Evolutionary conservation across 257 asterid species (phyloP).

Genomic region (Verbascum thapsus): DNA sequence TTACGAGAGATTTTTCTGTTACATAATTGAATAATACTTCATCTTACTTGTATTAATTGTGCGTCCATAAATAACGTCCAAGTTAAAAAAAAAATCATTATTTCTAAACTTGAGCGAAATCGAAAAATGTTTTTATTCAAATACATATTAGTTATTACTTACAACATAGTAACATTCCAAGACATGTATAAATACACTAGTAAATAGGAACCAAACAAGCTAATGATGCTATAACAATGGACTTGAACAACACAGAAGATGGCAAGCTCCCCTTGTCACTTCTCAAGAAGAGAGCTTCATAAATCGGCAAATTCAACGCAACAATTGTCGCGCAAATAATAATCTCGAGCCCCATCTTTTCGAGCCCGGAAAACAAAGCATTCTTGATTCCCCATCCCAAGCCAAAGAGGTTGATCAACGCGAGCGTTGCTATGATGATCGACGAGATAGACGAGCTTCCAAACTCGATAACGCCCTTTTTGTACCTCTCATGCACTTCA

Average conservation of each 20-base stretch:
- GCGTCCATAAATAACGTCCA: no score
- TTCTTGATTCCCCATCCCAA: constrained; percentile 45
- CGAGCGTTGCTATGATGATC: constrained; percentile 48
- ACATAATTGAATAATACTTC: no score
- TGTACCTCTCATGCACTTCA: constrained; percentile 48
- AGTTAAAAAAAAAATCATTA: no score
- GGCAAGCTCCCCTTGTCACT: constrained; percentile 41
- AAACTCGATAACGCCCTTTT: constrained; percentile 56
- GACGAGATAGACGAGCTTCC: constrained; percentile 58
- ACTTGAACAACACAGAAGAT: constrained; percentile 33
- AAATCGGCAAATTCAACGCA: constrained; percentile 36
- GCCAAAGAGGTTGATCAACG: constrained; percentile 55
- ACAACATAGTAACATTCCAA: no score
- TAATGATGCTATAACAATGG: constrained; percentile 35
- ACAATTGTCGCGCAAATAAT: constrained; percentile 31
- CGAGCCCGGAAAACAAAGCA: constrained; percentile 14
- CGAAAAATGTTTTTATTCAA: no score
- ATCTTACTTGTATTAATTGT: no score
- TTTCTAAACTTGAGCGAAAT: no score
- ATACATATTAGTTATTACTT: no score
- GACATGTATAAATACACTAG: no score
- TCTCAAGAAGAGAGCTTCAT: constrained; percentile 40
- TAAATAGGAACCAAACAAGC: constrained; percentile 24
- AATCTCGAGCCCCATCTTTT: constrained; percentile 24
- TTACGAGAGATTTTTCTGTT: no score